A percentile compares a stretch with the other conserved stretches of the same genome.
Evolutionary conservation across 139 green algal species (phyloP).

Genomic region (Haematococcus sp.): DNA sequence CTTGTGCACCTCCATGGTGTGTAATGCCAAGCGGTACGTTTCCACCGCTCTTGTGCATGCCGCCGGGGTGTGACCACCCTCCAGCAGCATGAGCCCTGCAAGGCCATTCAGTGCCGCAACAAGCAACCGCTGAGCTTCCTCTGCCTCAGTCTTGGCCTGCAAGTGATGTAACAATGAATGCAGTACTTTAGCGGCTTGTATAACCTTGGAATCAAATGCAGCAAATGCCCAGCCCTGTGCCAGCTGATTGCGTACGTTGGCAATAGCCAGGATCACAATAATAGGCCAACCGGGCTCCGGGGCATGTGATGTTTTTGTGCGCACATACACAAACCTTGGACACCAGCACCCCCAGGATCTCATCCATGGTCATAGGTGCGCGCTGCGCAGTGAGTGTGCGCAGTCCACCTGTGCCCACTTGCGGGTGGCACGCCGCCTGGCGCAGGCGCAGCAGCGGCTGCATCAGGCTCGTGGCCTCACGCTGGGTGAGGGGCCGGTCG

Average conservation of each 20-base stretch:
- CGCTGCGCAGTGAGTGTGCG: conserved; percentile 24
- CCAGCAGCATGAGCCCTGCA: conserved; percentile 68
- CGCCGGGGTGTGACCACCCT: conserved; percentile 23
- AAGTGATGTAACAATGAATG: too few relatives aligned
- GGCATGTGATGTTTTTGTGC: too few relatives aligned
- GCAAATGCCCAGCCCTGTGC: too few relatives aligned
- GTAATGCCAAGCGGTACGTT: conserved; percentile 70
- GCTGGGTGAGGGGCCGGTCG: conserved; percentile 5
- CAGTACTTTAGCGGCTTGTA: too few relatives aligned
- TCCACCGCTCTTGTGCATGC: conserved; percentile 39
- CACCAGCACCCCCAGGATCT: conserved; percentile 71
- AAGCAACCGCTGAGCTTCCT: conserved; percentile 80
- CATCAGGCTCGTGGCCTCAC: conserved; percentile 3
- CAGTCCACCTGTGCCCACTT: conserved; percentile 75
- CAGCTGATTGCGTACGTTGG: too few relatives aligned
- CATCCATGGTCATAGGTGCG: conserved; percentile 79
- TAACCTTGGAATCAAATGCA: too few relatives aligned
- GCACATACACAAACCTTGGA: too few relatives aligned
- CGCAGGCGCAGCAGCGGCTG: conserved; percentile 53
- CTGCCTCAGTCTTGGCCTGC: conserved; percentile 78
- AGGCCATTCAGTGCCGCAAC: conserved; percentile 79
- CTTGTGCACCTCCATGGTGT: conserved; percentile 44
- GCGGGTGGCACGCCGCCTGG: conserved; percentile 89
- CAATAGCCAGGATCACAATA: too few relatives aligned
- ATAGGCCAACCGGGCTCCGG: too few relatives aligned